Evolutionary conservation across 140 eudicot genomes (phyloP).

Genomic region (Stevia rebaudiana): DNA sequence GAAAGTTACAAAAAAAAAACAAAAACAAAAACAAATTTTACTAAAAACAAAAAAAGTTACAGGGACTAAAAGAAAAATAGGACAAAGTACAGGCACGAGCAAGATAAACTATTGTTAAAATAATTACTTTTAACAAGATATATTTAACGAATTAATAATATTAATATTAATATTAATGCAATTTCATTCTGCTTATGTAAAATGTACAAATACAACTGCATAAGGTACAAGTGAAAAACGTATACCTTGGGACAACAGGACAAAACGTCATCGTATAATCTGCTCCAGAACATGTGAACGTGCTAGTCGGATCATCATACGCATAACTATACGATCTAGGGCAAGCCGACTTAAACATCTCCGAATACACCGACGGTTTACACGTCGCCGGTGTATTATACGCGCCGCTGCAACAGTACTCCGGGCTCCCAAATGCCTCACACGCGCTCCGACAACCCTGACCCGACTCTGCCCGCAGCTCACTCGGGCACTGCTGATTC

Average conservation of each 20-base stretch:
- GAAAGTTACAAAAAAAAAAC: too few species aligned
- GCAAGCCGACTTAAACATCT: constrained; percentile 77
- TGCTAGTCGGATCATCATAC: constrained; percentile 94
- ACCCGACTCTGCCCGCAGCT: constrained; percentile 67
- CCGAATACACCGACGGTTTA: constrained; percentile 77
- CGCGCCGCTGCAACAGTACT: constrained; percentile 96
- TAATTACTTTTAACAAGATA: too few species aligned
- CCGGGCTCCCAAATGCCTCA: constrained; percentile 80
- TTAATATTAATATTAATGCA: too few species aligned
- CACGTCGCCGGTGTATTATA: constrained; percentile 83
- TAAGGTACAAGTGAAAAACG: not conserved
- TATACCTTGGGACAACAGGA: constrained; percentile 89
- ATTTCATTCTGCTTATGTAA: too few species aligned
- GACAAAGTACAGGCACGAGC: too few species aligned
- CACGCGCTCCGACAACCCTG: constrained; percentile 96
- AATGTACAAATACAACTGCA: not conserved
- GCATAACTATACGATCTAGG: constrained; percentile 98
- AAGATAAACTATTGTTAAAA: too few species aligned
- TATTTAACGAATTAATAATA: too few species aligned
- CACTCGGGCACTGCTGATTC: constrained; percentile 82
- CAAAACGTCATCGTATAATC: constrained; percentile 94
- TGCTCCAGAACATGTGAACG: constrained; percentile 88
- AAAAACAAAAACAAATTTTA: too few species aligned
- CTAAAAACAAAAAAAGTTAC: too few species aligned
- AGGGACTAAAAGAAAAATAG: too few species aligned